Evolutionary conservation across 108 stramenopile genomes (phyloP).

Genomic region (Pseudonitzschia multiseries): DNA sequence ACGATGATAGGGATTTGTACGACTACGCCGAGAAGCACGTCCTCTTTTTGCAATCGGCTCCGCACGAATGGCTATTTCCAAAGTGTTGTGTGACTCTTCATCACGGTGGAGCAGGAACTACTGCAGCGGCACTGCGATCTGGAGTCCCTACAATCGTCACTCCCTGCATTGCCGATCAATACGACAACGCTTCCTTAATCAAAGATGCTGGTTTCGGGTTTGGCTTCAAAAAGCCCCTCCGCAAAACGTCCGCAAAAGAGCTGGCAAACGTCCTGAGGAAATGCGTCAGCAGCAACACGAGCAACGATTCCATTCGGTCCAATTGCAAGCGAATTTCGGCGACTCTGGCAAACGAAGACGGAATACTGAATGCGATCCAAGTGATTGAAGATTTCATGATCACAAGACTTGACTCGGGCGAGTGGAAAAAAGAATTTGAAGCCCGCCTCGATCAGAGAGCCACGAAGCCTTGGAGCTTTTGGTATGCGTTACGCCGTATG

Average conservation of each 20-base stretch:
- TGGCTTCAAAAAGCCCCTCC: slow-evolving; percentile 30
- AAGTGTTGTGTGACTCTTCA: slow-evolving; percentile 17
- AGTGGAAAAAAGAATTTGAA: no score
- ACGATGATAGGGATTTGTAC: neutral
- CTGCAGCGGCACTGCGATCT: slow-evolving; percentile 29
- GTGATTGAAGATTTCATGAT: no score
- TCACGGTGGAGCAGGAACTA: slow-evolving; percentile 38
- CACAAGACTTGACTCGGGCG: no score
- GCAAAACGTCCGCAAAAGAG: slow-evolving; percentile 8
- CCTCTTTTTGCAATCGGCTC: slow-evolving; percentile 19
- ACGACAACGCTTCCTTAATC: slow-evolving; percentile 17
- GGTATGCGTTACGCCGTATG: no score
- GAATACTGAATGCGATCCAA: no score
- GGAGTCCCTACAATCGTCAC: slow-evolving; percentile 33
- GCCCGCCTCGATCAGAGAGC: no score
- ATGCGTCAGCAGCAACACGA: no score
- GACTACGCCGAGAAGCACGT: slow-evolving; percentile 26
- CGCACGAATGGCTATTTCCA: slow-evolving; percentile 34
- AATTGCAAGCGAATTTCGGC: no score
- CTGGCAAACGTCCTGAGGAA: neutral
- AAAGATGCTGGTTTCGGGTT: slow-evolving; percentile 19
- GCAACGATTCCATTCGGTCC: no score
- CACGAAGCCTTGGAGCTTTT: no score
- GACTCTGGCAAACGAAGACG: no score
- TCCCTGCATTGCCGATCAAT: slow-evolving; percentile 41